A percentile compares a stretch with the other conserved stretches of the same genome.
phyloP scores from a whole-genome alignment of 2,329 filamentous ascomycete genomes.

The Cercospora sp. region DNA sequence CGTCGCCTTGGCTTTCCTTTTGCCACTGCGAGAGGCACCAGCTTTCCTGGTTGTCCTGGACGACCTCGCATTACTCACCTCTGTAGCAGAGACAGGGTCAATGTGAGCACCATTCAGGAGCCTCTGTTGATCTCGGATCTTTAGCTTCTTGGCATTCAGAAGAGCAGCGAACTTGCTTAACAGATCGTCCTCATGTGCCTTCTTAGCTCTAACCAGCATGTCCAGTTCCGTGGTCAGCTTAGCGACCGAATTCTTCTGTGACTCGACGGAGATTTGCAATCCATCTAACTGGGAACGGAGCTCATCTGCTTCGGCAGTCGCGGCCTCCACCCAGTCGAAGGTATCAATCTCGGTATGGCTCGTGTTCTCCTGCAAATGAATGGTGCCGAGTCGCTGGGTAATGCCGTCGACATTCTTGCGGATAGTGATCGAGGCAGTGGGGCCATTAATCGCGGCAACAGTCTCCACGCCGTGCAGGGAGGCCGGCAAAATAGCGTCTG shows the following conservation, averaged over 20 bases:
- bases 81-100: conserved; percentile 55
- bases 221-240: conserved; percentile 64
- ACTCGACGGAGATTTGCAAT: conserved; percentile 37
- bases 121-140: conserved; percentile 72
- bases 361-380: conserved; percentile 58
- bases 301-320: conserved; percentile 53
- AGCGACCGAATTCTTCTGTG: conserved; percentile 58
- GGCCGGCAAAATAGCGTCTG: conserved; percentile 46
- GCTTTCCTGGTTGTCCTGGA: conserved; percentile 25
- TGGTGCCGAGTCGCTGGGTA: conserved; percentile 68
- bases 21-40: conserved; percentile 33
- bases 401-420: conserved; percentile 68
- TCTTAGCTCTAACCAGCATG: conserved; percentile 66
- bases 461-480: conserved; percentile 57
- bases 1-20: conserved; percentile 41
- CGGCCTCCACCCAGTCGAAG: conserved; percentile 69
- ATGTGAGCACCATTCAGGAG: conserved; percentile 61
- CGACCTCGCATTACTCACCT: conserved; percentile 20
- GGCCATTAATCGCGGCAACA: conserved; percentile 57
- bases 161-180: conserved; percentile 69
- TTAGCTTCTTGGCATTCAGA: conserved; percentile 77
- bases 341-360: conserved; percentile 61
- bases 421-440: conserved; percentile 61
- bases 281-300: conserved; percentile 44
- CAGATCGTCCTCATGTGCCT: conserved; percentile 64